These are phyloP conservation scores for Ophiorrhiza pumila DNA, from an alignment of 257 asterid species.

Conservation along the genomic window DNA sequence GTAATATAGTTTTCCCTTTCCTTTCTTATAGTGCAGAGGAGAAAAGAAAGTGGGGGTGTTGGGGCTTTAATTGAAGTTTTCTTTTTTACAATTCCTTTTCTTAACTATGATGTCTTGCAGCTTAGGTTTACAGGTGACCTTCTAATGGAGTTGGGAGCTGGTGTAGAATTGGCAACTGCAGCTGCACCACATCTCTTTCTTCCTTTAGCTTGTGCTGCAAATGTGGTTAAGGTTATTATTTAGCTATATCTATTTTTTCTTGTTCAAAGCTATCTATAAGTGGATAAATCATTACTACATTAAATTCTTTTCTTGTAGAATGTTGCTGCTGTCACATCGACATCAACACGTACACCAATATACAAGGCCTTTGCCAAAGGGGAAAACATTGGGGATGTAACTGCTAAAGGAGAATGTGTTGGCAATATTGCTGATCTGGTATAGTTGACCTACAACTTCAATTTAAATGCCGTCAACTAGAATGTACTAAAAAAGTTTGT, in stretches of 20 bases:
- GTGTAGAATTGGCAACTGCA: constrained; percentile 87
- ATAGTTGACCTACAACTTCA: constrained; percentile 24
- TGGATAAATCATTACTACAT: not conserved
- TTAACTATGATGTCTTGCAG: constrained; percentile 37
- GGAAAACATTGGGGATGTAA: constrained; percentile 98
- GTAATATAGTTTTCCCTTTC: constrained; percentile 29
- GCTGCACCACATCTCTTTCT: constrained; percentile 86
- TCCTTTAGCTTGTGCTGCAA: constrained; percentile 98
- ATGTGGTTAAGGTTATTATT: constrained; percentile 77
- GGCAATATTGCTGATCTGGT: constrained; percentile 97
- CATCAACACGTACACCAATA: constrained; percentile 95
- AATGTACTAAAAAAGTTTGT: not conserved
- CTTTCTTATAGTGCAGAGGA: not conserved
- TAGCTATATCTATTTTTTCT: constrained; percentile 9
- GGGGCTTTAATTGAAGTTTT: not conserved
- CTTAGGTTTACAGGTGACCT: constrained; percentile 96
- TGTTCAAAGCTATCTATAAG: not conserved
- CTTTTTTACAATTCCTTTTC: not conserved
- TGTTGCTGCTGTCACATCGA: constrained; percentile 93
- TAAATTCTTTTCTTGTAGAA: constrained; percentile 53
- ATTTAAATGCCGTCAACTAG: not conserved
- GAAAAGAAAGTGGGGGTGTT: not conserved
- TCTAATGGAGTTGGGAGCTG: constrained; percentile 97
- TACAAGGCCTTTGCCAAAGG: constrained; percentile 99
- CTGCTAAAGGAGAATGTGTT: constrained; percentile 98